Evolutionary conservation across 108 stramenopile genomes (phyloP).

Genomic region (Fistulifera pelliculosa): DNA sequence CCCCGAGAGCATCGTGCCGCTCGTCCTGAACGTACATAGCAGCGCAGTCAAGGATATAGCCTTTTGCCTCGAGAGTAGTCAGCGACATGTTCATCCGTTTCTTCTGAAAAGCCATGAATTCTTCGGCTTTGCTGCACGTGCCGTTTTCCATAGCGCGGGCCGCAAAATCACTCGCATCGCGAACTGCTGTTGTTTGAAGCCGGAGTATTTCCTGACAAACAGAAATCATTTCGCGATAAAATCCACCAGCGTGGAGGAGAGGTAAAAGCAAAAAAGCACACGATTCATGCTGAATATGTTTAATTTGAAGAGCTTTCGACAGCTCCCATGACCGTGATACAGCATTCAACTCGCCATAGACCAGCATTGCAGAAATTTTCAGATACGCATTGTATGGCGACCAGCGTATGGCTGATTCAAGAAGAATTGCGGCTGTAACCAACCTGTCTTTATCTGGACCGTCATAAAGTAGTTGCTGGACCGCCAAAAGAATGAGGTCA

Average conservation of each 20-base stretch:
- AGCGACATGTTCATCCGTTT: slow-evolving; percentile 53
- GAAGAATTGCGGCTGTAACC: slow-evolving; percentile 34
- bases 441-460: slow-evolving; percentile 8
- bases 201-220: slow-evolving; percentile 37
- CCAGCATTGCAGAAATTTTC: slow-evolving; percentile 57
- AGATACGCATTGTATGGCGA: slow-evolving; percentile 73
- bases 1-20: slow-evolving; percentile 29
- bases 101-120: slow-evolving; percentile 63
- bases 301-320: slow-evolving; percentile 44
- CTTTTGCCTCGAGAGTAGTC: slow-evolving; percentile 50
- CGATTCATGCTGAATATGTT: slow-evolving; percentile 76
- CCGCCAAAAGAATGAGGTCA: slow-evolving; percentile 52
- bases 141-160: slow-evolving; percentile 54
- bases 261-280: slow-evolving; percentile 66
- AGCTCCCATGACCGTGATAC: slow-evolving; percentile 35
- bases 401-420: slow-evolving; percentile 55
- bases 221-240: slow-evolving; percentile 59
- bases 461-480: slow-evolving; percentile 27
- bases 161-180: slow-evolving; percentile 50
- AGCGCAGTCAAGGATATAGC: slow-evolving; percentile 59
- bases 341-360: slow-evolving; percentile 37
- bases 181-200: slow-evolving; percentile 46
- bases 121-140: slow-evolving; percentile 52
- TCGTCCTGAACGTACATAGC: slow-evolving; percentile 35
- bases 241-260: slow-evolving; percentile 43